Percentiles rank a stretch among this genome's conserved stretches.
Conservation (phyloP, 2,329 filamentous ascomycete species). For the Apiospora saccharicola region DNA sequence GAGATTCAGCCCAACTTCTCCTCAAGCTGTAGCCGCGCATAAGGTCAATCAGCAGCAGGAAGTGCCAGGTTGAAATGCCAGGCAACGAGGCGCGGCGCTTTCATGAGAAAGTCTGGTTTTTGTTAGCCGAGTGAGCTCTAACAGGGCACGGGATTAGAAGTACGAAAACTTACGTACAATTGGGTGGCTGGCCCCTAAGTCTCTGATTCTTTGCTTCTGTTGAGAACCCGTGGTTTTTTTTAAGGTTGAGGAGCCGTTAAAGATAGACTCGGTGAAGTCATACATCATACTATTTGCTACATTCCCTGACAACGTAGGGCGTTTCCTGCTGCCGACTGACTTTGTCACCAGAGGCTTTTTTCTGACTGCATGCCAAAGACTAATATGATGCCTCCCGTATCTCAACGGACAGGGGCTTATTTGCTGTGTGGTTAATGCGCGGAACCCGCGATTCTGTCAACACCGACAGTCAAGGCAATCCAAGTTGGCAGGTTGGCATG, state of each 20-base stretch:
- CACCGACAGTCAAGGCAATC: neutral
- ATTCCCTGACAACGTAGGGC: neutral
- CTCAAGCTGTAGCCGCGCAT: neutral
- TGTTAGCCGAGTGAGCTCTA: neutral
- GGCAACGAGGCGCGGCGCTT: neutral
- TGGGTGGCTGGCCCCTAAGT: neutral
- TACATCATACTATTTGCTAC: neutral
- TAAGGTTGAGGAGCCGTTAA: neutral
- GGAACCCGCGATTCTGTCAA: neutral
- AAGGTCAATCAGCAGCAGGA: neutral
- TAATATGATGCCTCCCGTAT: neutral
- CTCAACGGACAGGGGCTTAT: neutral
- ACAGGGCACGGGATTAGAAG: neutral
- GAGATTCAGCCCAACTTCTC: neutral
- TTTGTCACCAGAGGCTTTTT: neutral
- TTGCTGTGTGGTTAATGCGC: neutral
- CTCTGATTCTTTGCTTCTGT: conserved; percentile 11
- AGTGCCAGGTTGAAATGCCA: neutral
- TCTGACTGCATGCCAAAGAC: conserved; percentile 7
- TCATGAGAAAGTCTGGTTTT: neutral
- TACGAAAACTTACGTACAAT: neutral
- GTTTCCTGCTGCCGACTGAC: neutral
- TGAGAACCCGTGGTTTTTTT: neutral
- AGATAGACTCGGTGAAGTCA: conserved; percentile 19
- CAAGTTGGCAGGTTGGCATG: neutral